Base-by-base conservation (phyloP, 768 basidiomycete species). In the Pisolithus marmoratus region DNA sequence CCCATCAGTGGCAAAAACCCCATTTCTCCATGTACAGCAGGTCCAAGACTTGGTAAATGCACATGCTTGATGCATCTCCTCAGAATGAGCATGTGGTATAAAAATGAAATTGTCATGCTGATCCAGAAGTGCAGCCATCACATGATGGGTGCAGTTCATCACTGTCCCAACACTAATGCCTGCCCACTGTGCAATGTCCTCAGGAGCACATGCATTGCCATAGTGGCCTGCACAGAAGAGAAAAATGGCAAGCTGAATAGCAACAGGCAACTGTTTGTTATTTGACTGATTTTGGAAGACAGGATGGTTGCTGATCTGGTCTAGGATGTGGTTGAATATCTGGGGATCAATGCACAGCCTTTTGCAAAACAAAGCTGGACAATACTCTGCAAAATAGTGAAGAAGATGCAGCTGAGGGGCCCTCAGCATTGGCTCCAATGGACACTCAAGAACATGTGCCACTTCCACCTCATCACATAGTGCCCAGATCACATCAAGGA, bases 1-100 rank as follows among this genome's bases (percentile, higher is more conserved):
- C 3, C 55, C 45, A 48, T 56, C 52, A 1, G 26, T 26, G 2
- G 52, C 37, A 14, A 56, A 56, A 8, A 50, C 5, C 2, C 52
- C 46, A 6, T 37, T 45, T 15, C 22, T 0, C 49, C 55, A 51
- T 27, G 14, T 34, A 22, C 12, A 5, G 8, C 42, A 44, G 11
- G 50, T 51, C 4, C n/a, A n/a, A 5, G 3, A 15, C 41, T 50
- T 19, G 2, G 23, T 24, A 12, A 12, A 44, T 6, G 5, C 4
- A 22, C 4, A 27, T 27, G 26, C 5, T 27, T 27, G 26, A 27
- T 27, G 26, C 8, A 20, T 26, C 20, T 58, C 37, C 14, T 24
- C 14, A 2, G 49, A 46, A 3, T 26, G 2, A 2, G n/a, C n/a
- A n/a, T n/a, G 5, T 6, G 44, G 50, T 1, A 59, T 19, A 1